Conservation (phyloP, 2,329 filamentous ascomycete species). For the Thielaviopsis musarum region DNA sequence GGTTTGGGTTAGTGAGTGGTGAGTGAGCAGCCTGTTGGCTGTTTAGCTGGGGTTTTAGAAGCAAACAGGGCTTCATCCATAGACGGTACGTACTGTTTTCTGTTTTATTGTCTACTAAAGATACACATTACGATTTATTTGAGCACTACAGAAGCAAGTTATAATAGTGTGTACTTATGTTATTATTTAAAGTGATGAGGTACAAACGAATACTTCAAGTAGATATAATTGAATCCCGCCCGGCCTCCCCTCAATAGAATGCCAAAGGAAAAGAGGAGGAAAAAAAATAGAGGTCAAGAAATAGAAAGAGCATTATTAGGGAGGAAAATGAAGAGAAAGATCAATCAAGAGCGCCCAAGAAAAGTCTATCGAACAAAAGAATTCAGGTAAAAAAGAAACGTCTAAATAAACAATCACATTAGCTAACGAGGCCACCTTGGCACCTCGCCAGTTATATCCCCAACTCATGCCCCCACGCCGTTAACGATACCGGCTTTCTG, state of each 20-base stretch:
- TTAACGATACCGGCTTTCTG: constrained; percentile 12
- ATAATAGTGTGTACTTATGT: too few relatives aligned
- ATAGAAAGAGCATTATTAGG: neutral
- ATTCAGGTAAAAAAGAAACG: constrained; percentile 20
- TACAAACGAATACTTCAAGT: too few relatives aligned
- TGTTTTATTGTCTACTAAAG: neutral
- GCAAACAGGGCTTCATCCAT: constrained; percentile 8
- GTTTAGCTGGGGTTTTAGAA: neutral
- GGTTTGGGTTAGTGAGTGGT: too few relatives aligned
- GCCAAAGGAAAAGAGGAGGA: too few relatives aligned
- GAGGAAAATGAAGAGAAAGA: neutral
- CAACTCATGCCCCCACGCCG: constrained; percentile 14
- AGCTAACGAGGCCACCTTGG: too few relatives aligned
- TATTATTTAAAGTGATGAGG: too few relatives aligned
- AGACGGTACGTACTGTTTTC: neutral
- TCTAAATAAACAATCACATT: too few relatives aligned
- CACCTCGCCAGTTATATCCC: neutral
- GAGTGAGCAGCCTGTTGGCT: too few relatives aligned
- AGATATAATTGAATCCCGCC: too few relatives aligned
- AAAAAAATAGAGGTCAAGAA: neutral
- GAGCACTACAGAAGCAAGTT: too few relatives aligned
- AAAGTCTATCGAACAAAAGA: constrained; percentile 15
- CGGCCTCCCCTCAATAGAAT: too few relatives aligned
- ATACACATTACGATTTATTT: too few relatives aligned
- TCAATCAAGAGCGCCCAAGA: neutral